Base-by-base conservation (phyloP, 2,329 filamentous ascomycete genomes). In the Venturiaceae sp. region DNA sequence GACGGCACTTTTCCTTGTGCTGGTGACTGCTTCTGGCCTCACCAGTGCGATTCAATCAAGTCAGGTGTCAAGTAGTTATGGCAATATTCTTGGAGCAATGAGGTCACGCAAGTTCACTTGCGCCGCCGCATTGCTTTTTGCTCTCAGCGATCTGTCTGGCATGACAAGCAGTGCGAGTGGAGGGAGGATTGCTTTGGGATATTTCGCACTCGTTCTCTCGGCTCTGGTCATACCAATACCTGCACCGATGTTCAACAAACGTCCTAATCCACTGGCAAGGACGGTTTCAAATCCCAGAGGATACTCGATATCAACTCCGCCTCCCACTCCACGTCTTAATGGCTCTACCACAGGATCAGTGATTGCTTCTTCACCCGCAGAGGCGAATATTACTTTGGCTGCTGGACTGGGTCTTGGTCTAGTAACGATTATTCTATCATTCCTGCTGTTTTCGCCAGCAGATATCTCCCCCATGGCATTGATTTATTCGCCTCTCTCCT, bases 1-100 rank as follows among this genome's bases (percentile, higher is more conserved):
- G 57, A 77, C 78, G n/a, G 78, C 78, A 11, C 68, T 83, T n/a
- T 62, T 77, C 2, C 62, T 83, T 30, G 68, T 83, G 46, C 67
- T 76, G 34, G 74, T 76, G 7, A 62, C 74, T 2, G 73, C 77
- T 7, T 74, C 77, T 14, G 77, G 76, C 7, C 60, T 83, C 23
- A 33, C 33, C 39, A 34, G 47, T n/a, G 34, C 21, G 16, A 16
- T 21, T n/a, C 44, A 50, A 16, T 50, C 44, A 30, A 50, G 13
- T 23, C 44, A 50, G 44, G 14, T 50, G 5, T 50, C 26, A 5
- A 30, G 30, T 13, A 26, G 26, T 28, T 30, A 30, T 30, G 13
- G 1, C 5, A 16, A 26, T 2, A 50, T 50, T 34, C 1, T 33
- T 47, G 21, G 16, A 34, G 30, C 28, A 16, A 52, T 34, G 19